phyloP scores from a whole-genome alignment of 1,284 basidiomycete genomes.

The Cryptococcus deneoformans region DNA sequence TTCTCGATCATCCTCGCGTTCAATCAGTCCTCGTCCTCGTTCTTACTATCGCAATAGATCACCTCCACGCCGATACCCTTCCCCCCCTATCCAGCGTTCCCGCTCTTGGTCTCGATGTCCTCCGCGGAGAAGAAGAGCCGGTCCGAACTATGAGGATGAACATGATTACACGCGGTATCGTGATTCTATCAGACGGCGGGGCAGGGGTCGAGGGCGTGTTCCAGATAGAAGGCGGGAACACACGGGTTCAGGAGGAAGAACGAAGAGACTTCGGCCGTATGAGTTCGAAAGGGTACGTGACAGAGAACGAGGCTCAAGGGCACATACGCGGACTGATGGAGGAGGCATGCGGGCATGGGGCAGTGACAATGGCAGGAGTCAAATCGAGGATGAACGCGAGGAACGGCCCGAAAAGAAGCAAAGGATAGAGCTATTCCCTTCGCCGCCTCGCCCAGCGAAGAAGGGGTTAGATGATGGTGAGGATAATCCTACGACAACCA shows the following conservation, averaged over 20 bases:
- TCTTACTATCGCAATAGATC: not conserved
- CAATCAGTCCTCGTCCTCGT: not conserved
- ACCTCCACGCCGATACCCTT: slow-evolving; percentile 2
- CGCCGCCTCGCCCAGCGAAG: not conserved
- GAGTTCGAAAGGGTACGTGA: too few species aligned
- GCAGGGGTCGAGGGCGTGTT: not conserved
- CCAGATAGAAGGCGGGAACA: not conserved
- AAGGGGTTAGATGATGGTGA: not conserved
- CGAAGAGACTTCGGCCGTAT: too few species aligned
- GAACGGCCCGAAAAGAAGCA: not conserved
- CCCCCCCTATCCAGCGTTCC: not conserved
- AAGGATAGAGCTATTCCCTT: not conserved
- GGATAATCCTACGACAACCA: not conserved
- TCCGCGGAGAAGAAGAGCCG: slow-evolving; percentile 4
- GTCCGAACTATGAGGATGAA: not conserved
- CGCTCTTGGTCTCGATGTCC: slow-evolving; percentile 8
- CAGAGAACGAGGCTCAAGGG: too few species aligned
- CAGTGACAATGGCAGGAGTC: not conserved
- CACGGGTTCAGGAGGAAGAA: too few species aligned
- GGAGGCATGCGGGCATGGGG: too few species aligned
- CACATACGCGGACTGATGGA: too few species aligned
- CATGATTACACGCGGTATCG: not conserved
- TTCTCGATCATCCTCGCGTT: slow-evolving; percentile 21
- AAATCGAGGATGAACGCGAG: too few species aligned
- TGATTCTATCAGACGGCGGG: too few species aligned